These are phyloP conservation scores for Plantago major DNA, from an alignment of 257 asterid genomes.

Conservation along the genomic window DNA sequence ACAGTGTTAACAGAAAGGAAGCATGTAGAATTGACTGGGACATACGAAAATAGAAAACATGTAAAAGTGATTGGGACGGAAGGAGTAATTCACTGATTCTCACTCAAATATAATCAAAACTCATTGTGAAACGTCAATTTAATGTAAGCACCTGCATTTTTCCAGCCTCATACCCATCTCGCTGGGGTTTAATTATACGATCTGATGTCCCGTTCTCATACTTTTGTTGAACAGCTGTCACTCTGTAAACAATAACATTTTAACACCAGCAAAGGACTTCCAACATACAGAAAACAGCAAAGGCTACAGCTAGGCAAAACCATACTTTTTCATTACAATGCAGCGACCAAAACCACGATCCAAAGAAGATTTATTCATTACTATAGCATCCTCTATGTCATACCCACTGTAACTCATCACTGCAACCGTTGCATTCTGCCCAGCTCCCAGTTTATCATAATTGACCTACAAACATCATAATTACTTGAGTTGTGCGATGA, in stretches of 20 bases:
- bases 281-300: not conserved
- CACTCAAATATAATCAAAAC: not conserved
- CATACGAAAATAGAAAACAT: no score
- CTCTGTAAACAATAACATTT: slow-evolving; percentile 38
- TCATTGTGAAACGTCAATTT: slow-evolving; percentile 7
- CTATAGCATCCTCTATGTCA: slow-evolving; percentile 97
- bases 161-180: slow-evolving; percentile 48
- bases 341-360: slow-evolving; percentile 99
- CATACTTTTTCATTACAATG: slow-evolving; percentile 75
- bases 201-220: slow-evolving; percentile 58
- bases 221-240: slow-evolving; percentile 50
- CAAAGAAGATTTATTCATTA: slow-evolving; percentile 92
- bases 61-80: no score
- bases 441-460: slow-evolving; percentile 93
- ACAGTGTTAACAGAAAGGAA: no score
- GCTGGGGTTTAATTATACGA: slow-evolving; percentile 56
- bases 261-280: no score
- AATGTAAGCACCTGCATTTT: slow-evolving; percentile 58
- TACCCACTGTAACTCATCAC: slow-evolving; percentile 99
- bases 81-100: slow-evolving; percentile 2
- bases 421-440: slow-evolving; percentile 95
- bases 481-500: slow-evolving; percentile 12
- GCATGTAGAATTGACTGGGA: no score
- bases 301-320: slow-evolving; percentile 14
- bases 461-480: slow-evolving; percentile 41